These are phyloP conservation scores for Echinochloa phyllopogon DNA, from an alignment of 176 grass and related monocot genomes.

Conservation along the genomic window DNA sequence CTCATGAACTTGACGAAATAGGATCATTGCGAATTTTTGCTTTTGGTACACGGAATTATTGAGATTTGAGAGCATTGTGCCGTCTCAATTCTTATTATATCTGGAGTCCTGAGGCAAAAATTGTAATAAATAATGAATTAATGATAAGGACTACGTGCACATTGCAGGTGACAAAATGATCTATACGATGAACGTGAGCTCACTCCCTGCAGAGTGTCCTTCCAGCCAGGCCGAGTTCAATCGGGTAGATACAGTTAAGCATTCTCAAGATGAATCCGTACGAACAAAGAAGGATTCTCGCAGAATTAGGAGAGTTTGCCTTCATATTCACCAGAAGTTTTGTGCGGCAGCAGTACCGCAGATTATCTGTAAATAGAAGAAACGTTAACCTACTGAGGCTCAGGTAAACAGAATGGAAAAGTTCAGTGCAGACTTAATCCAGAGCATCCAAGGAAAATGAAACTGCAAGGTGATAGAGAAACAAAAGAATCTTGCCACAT, in stretches of 20 bases:
- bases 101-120: not conserved
- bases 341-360: slow-evolving; percentile 49
- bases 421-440: not conserved
- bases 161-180: not conserved
- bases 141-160: not conserved
- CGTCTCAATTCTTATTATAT: slow-evolving; percentile 20
- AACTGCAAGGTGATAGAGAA: not conserved
- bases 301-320: slow-evolving; percentile 37
- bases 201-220: slow-evolving; percentile 54
- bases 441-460: not conserved
- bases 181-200: slow-evolving; percentile 32
- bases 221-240: slow-evolving; percentile 64
- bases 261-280: not conserved
- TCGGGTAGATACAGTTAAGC: not conserved
- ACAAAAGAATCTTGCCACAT: not conserved
- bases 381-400: not conserved
- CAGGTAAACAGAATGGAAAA: not conserved
- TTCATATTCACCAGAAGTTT: slow-evolving; percentile 69
- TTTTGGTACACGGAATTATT: not conserved
- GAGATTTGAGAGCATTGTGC: not conserved
- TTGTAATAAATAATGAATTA: not conserved
- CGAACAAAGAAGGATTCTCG: not conserved
- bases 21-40: not conserved
- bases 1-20: not conserved
- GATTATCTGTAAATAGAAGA: slow-evolving; percentile 46